Conservation (phyloP, 2,329 filamentous ascomycete species). For the Hymenoscyphus salicellus region DNA sequence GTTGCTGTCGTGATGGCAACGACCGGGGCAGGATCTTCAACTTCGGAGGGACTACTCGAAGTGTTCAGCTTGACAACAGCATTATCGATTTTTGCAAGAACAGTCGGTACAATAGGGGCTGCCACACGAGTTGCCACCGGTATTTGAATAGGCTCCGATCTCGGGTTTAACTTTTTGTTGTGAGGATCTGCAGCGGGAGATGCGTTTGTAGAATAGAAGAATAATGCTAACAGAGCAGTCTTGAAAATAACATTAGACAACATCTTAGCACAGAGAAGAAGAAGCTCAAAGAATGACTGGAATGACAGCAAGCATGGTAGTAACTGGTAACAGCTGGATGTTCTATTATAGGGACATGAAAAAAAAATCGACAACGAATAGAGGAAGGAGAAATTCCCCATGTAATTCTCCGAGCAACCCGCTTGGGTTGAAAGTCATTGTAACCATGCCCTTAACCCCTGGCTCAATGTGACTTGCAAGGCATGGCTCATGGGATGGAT, state of each 20-base stretch:
- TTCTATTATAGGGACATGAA: background rate
- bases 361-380: background rate
- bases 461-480: background rate
- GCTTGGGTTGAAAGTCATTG: background rate
- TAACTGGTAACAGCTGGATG: background rate
- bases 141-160: conserved; percentile 8
- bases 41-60: conserved; percentile 6
- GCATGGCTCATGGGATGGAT: background rate
- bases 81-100: conserved; percentile 18
- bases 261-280: conserved; percentile 13
- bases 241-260: conserved; percentile 15
- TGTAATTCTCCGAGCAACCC: background rate
- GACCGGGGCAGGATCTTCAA: conserved; percentile 9
- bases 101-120: conserved; percentile 15
- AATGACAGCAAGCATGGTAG: background rate
- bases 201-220: conserved; percentile 12
- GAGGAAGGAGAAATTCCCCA: background rate
- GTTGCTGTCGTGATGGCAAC: conserved; percentile 13
- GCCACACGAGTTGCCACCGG: conserved; percentile 13
- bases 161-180: background rate
- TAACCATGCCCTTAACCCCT: background rate
- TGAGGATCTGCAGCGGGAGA: background rate
- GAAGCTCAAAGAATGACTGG: background rate
- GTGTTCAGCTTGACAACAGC: conserved; percentile 21
- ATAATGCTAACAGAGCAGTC: conserved; percentile 11